These are phyloP conservation scores for Cordyceps militaris DNA, from an alignment of 2,329 filamentous ascomycete species.

Conservation along the genomic window DNA sequence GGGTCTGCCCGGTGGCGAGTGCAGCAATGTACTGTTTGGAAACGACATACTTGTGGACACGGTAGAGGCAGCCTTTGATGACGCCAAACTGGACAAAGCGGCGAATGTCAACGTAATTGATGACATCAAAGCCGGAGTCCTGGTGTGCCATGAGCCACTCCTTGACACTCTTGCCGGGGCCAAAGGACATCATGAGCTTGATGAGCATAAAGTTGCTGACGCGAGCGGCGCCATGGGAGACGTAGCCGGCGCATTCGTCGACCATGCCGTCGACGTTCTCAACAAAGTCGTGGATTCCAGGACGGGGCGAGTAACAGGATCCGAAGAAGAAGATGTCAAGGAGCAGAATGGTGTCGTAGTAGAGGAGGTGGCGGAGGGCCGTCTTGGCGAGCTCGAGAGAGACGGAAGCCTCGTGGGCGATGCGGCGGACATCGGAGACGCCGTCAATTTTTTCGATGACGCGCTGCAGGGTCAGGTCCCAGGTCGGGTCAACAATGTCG, in stretches of 20 bases:
- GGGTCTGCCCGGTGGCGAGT: slow-evolving; percentile 47
- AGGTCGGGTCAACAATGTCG: slow-evolving; percentile 58
- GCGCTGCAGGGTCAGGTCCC: slow-evolving; percentile 70
- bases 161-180: slow-evolving; percentile 74
- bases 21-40: slow-evolving; percentile 54
- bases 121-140: slow-evolving; percentile 54
- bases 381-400: slow-evolving; percentile 80
- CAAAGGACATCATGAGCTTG: slow-evolving; percentile 78
- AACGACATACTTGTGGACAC: slow-evolving; percentile 85
- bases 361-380: slow-evolving; percentile 81
- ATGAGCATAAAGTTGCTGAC: slow-evolving; percentile 61
- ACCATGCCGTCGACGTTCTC: slow-evolving; percentile 66
- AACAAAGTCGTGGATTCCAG: slow-evolving; percentile 72
- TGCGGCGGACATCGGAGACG: slow-evolving; percentile 79
- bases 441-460: slow-evolving; percentile 86
- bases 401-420: slow-evolving; percentile 77
- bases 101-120: slow-evolving; percentile 76
- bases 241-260: slow-evolving; percentile 82
- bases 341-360: slow-evolving; percentile 84
- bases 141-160: slow-evolving; percentile 78
- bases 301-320: slow-evolving; percentile 78
- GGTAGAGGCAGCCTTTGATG: slow-evolving; percentile 89
- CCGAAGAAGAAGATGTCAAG: slow-evolving; percentile 94
- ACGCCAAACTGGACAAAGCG: slow-evolving; percentile 92
- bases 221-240: slow-evolving; percentile 45